A percentile compares a stretch with the other conserved stretches of the same genome.
phyloP scores from a whole-genome alignment of 805 yeast species.

The Soucietia sequanensis region DNA sequence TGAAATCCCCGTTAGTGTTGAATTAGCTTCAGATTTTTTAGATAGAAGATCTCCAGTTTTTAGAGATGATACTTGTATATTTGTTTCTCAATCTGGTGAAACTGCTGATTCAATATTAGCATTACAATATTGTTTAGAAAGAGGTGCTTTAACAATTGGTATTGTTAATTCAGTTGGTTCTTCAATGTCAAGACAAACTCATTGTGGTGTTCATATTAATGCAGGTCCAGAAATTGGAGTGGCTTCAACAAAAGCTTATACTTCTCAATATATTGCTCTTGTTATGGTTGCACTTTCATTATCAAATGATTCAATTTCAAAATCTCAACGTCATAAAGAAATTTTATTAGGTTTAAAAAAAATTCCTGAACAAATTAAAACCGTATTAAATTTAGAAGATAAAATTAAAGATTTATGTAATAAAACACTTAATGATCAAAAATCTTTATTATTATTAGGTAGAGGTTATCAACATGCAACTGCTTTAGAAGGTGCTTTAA shows the following conservation, averaged over 20 bases:
- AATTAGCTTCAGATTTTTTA: slow-evolving; percentile 90
- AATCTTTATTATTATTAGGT: slow-evolving; percentile 86
- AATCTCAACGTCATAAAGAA: slow-evolving; percentile 70
- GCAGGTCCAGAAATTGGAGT: slow-evolving; percentile 99
- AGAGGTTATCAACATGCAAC: slow-evolving; percentile 98
- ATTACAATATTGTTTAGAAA: slow-evolving; percentile 89
- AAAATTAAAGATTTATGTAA: slow-evolving; percentile 75
- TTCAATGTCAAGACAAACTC: slow-evolving; percentile 92
- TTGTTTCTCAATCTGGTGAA: slow-evolving; percentile 98
- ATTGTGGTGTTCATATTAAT: slow-evolving; percentile 98
- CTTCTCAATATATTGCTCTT: slow-evolving; percentile 95
- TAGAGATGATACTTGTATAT: slow-evolving; percentile 96
- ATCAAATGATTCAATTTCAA: slow-evolving; percentile 86
- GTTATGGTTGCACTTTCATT: slow-evolving; percentile 96
- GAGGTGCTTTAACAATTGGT: slow-evolving; percentile 97
- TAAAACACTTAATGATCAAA: slow-evolving; percentile 70
- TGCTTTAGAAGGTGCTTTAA: slow-evolving; percentile 97
- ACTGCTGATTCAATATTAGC: slow-evolving; percentile 98
- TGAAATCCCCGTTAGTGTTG: slow-evolving; percentile 90
- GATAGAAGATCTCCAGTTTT: slow-evolving; percentile 96
- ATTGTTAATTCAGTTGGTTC: slow-evolving; percentile 98
- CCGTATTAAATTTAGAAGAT: slow-evolving; percentile 70
- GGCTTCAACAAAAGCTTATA: slow-evolving; percentile 98
- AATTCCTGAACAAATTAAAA: slow-evolving; percentile 83
- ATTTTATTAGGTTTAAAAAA: slow-evolving; percentile 82